Base-by-base conservation (phyloP, 441 rosid species). In the Mallotus repandus region DNA sequence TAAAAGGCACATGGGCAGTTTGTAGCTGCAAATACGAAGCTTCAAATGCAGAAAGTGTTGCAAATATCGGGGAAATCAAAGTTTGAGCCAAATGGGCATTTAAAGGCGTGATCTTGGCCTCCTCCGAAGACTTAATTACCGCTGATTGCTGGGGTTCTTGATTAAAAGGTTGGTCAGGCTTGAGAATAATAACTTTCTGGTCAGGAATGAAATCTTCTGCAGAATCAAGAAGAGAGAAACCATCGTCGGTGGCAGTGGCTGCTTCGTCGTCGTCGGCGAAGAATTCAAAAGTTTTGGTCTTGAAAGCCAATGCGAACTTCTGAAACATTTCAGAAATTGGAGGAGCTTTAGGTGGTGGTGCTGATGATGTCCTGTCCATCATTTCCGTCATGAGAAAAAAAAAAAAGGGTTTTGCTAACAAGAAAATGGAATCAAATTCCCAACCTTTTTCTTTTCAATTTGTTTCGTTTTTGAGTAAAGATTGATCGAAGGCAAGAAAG, bases 251-350 rank as follows among this genome's bases (percentile, higher is more conserved):
- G 56, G 79, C 70, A 6, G 70, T 63, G 65, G 74, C 80, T 11
- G 78, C 81, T 38, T 2, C 35, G 73, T 19, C 4, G 4, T 86
- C 94, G 32, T 91, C 98, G 67, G 88, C 88, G 79, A 95, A 92
- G 86, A 95, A 84, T 64, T 92, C 98, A 86, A 81, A 87, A 9
- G 99, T 92, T 72, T 91, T 95, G 81, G 93, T 73, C 86, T 91
- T 91, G 85, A 95, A 88, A 45, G 99, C 97, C 70, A 87, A 76
- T 22, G 98, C 98, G 72, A 95, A 85, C 79, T 95, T 95, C 84
- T 88, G 93, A 78, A 95, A 89, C 99, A 92, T 92, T 58, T 86
- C 83, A 1, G 99, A 95, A 77, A 95, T 86, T 74, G 88, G 98
- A 2, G 97, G 99, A 32, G 87, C 84, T 73, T 85, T 85, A 7